Conservation (phyloP, 306 rosid species). For the Rosa rugosa region DNA sequence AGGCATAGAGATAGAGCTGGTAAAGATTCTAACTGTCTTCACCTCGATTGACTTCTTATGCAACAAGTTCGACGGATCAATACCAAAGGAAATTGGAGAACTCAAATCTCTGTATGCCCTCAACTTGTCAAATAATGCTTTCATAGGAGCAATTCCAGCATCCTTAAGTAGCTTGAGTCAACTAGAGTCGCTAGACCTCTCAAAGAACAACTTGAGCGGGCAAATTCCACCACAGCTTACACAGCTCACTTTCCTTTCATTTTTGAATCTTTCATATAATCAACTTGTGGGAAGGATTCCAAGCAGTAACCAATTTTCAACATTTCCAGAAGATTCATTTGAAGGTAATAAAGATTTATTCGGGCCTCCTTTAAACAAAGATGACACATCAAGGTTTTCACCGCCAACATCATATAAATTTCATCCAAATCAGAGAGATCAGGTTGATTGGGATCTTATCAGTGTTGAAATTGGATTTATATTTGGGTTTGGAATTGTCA, state of each 20-base stretch:
- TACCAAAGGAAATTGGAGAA: not conserved
- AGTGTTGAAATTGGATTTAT: not conserved
- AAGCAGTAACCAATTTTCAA: constrained; percentile 25
- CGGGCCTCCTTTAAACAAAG: constrained; percentile 21
- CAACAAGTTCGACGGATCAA: not conserved
- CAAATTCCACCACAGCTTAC: constrained; percentile 30
- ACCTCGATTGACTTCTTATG: not conserved
- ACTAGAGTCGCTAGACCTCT: constrained; percentile 37
- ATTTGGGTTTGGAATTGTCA: not conserved
- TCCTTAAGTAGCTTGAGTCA: constrained; percentile 21
- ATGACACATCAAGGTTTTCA: not conserved
- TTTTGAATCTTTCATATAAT: constrained; percentile 30
- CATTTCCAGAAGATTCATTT: constrained; percentile 32
- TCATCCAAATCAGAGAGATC: not conserved
- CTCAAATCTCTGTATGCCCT: not conserved
- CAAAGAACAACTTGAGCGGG: constrained; percentile 21
- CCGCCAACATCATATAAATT: not conserved
- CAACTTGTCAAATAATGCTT: constrained; percentile 19
- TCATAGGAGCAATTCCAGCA: constrained; percentile 29
- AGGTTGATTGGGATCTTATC: not conserved
- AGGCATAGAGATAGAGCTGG: not conserved
- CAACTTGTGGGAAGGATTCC: constrained; percentile 39
- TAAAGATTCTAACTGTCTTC: too few species aligned
- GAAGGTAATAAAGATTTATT: constrained; percentile 31
- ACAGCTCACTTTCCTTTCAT: constrained; percentile 11